Base-by-base conservation (phyloP, 140 eudicot genomes). In the Cichorium intybus region DNA sequence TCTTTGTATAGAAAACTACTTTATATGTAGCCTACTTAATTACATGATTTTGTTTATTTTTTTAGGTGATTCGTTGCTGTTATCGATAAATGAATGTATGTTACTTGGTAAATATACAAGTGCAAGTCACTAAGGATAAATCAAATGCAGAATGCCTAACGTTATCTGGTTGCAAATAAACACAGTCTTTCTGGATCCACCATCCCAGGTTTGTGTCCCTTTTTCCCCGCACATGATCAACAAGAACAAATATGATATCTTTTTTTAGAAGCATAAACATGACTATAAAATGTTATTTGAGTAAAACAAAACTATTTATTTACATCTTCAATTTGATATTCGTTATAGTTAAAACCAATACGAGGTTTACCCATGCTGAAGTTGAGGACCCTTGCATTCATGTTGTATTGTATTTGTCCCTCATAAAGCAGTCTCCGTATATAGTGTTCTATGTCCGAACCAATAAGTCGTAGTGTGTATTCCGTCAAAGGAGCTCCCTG, bases 291-390 rank as follows among this genome's bases (percentile, higher is more conserved):
- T 26, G 8, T 12, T 24, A 49, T 59, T 31, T 28, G 43, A 59
- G 53, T 23, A 16, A 21, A 33, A 35, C 24, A 23, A 20, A 47
- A 64, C 55, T 72, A 64, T 51, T 66, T 27, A 14, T 76, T 41
- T 73, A 63, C 84, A 72, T 85, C 88, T 70, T 76, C 68, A 18
- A 70, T 51, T 80, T 86, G 78, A 52, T 70, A 79, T 37, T 85
- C 85, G 5, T 62, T 74, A 76, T 85, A 84, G 60, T 54, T 80
- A 50, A 90, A 90, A 21, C 89, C 92, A 2, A 90, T 76, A 17
- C 97, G 78, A 22, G 97, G 97, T 80, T 90, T 90, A 5, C 95
- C 95, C 97, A 90, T 90, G 94, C 97, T 90, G 81, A 90, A 87
- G 82, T 90, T 87, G 46, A 90, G 78, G 20, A 90, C 95, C 72